Evolutionary conservation across 2,329 filamentous ascomycete species (phyloP).

Genomic region (Paramyrothecium sp.): DNA sequence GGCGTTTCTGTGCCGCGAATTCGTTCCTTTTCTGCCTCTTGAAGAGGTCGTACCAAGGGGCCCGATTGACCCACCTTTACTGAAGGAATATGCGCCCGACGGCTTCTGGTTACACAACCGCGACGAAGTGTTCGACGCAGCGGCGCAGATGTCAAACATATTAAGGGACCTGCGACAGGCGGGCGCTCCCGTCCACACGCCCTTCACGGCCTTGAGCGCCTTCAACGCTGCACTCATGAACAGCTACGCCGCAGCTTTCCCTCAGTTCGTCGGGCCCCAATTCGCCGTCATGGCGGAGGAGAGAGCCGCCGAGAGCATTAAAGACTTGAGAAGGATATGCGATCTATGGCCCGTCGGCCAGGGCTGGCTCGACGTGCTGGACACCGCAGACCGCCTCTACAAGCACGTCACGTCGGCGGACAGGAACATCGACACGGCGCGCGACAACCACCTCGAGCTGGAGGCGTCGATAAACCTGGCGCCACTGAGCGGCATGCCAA

Average conservation of each 20-base stretch:
- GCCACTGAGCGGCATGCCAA: conserved; percentile 19
- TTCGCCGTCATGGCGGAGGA: conserved; percentile 4
- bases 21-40: conserved; percentile 18
- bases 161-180: conserved; percentile 17
- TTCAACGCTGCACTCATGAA: conserved; percentile 16
- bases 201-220: conserved; percentile 17
- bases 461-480: conserved; percentile 20
- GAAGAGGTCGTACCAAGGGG: conserved; percentile 17
- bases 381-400: conserved; percentile 17
- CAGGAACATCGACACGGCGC: conserved; percentile 11
- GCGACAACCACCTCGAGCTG: conserved; percentile 20
- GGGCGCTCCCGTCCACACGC: conserved; percentile 14
- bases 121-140: conserved; percentile 14
- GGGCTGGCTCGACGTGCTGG: conserved; percentile 20
- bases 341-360: conserved; percentile 18
- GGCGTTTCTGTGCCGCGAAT: conserved; percentile 17
- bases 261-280: conserved; percentile 14
- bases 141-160: conserved; percentile 17
- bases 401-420: conserved; percentile 6
- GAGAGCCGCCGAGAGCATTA: conserved; percentile 13
- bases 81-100: conserved; percentile 15
- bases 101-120: conserved; percentile 17
- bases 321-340: conserved; percentile 10
- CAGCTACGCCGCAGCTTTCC: conserved; percentile 17
- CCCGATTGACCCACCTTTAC: conserved; percentile 17